Base-by-base conservation (phyloP, 2,329 filamentous ascomycete species). In the Sphaerostilbella broomeana region DNA sequence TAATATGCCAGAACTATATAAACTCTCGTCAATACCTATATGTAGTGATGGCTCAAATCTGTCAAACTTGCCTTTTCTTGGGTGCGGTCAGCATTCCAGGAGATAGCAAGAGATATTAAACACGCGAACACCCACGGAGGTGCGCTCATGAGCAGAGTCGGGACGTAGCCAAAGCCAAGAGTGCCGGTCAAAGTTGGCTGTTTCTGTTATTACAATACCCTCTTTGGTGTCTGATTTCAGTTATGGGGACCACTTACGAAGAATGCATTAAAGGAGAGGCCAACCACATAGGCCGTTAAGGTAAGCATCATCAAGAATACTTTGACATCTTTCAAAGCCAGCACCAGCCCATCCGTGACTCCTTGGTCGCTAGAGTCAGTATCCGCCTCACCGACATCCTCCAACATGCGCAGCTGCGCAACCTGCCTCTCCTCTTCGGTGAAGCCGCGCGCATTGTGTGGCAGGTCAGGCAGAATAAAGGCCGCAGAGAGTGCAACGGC, bases 221-320 rank as follows among this genome's bases (percentile, higher is more conserved):
- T 28, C 5, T 5, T 41, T 2, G 13, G 4, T 6, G 3, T 17
- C 5, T n/a, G n/a, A n/a, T n/a, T 8, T 15, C 1, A 15, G 17
- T 12, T 4, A 11, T n/a, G 29, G 10, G 17, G 5, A 21, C 10
- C 2, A 60, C 61, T 54, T 51, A 66, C 62, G 56, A 77, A 77
- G 56, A 76, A 79, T 27, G 72, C 72, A 47, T 77, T 77, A 56
- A 77, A 77, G 0, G 73, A 72, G 26, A 68, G 55, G 3, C 76
- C 75, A 5, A 79, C 65, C 6, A 79, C 74, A 45, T 79, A 79
- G 4, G 75, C 72, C 3, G 73, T 75, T 42, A 79, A 73, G 1
- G 74, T 75, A 6, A 80, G 40, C 68, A 78, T 79, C 72, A 81
- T 73, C 44, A 81, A 51, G 51, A 79, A 81, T 45, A 79, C 75